Evolutionary conservation across 169 alveolate species (phyloP).

Genomic region (Plasmodium coatneyi): DNA sequence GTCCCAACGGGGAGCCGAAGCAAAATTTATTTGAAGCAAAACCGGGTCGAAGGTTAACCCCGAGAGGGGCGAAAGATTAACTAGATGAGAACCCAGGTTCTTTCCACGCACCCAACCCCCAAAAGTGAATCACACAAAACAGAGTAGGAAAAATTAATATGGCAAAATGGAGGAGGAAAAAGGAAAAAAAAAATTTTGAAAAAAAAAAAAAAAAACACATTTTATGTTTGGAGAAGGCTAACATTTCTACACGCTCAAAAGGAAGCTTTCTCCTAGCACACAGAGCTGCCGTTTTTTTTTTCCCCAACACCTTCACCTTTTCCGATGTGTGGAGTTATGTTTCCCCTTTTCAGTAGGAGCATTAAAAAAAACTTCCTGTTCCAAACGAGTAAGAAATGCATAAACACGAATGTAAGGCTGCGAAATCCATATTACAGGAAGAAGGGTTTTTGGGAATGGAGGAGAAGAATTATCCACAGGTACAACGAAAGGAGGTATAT

Average conservation of each 20-base stretch:
- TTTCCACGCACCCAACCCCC: neutral
- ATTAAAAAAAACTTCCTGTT: neutral
- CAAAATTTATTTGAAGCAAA: neutral
- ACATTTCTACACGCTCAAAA: neutral
- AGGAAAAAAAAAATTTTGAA: slow-evolving; percentile 20
- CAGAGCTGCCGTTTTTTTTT: neutral
- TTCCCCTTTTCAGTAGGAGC: neutral
- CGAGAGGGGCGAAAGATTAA: neutral
- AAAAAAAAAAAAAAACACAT: slow-evolving; percentile 4
- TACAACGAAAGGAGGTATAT: slow-evolving; percentile 79
- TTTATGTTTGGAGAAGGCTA: neutral
- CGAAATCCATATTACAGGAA: slow-evolving; percentile 86
- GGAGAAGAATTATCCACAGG: slow-evolving; percentile 79
- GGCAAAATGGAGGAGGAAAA: neutral
- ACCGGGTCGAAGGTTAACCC: neutral
- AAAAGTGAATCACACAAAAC: neutral
- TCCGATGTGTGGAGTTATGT: neutral
- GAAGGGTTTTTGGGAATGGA: slow-evolving; percentile 88
- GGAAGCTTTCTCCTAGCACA: neutral
- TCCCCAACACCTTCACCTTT: neutral
- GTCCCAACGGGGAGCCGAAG: neutral
- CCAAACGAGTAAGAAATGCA: slow-evolving; percentile 14
- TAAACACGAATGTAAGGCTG: slow-evolving; percentile 80
- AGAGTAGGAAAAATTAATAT: neutral
- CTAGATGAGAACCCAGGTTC: neutral